Base-by-base conservation (phyloP, 2,329 filamentous ascomycete genomes). In the Neoscytalidium dimidiatum region DNA sequence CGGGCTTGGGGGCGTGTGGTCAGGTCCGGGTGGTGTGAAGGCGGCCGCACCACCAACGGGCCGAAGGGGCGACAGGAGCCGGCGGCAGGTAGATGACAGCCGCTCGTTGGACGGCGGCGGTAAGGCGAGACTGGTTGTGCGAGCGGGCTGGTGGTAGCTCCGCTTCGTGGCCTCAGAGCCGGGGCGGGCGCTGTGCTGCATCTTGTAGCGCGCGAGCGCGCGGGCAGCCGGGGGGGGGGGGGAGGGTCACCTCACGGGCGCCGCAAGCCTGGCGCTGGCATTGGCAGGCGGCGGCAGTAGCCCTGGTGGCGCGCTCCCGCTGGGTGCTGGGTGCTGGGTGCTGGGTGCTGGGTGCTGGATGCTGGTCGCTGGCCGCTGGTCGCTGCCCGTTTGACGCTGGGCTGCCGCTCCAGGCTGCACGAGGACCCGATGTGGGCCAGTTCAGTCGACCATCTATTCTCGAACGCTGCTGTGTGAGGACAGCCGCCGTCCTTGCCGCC, bases 21-120 rank as follows among this genome's bases (percentile, higher is more conserved):
- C 61, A 53, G 61, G 33, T 28, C 19, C 49, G 38, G 61, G 61
- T 64, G 61, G 61, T 64, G 61, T 64, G 61, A 64, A 56, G 49
- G 61, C 26, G 35, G 53, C 26, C 56, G 56, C 56, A 60, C 56
- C 35, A 33, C 56, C 38, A 46, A 46, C 56, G 56, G 56, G 56
- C 56, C 56, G 56, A 60, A 60, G 56, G 56, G 56, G 56, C 38
- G 56, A 17, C 38, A 41, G 52, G 3, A 28, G 38, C 38, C 23
- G 38, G 26, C 17, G 28, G 26, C 17, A 17, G 7, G 28, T 28
- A 17, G 23, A 17, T 11, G 28, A 5, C 28, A 11, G 4, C n/a
- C n/a, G n/a, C n/a, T n/a, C n/a, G n/a, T n/a, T n/a, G 11, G 11
- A 29, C 38, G 9, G 41, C 17, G 28, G 31, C 44, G 23, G 56